Evolutionary conservation across 2,329 filamentous ascomycete species (phyloP), one percentile per base, ranked within the genome.

Genomic region (Piedraia hortae): DNA sequence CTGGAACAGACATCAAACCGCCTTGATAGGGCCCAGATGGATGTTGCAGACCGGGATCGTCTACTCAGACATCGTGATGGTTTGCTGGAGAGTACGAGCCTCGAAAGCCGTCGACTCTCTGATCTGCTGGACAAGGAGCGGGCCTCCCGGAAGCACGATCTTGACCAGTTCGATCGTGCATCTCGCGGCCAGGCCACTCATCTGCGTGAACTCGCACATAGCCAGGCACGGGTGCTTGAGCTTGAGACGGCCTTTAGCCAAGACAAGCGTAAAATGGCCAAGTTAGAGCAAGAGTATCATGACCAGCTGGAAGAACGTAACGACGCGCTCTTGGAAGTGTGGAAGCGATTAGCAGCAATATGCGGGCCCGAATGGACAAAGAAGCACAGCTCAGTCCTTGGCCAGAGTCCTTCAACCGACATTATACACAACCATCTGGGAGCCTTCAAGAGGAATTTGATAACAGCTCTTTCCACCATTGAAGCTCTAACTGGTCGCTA

Each of bases 341-440:
- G 85, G 85, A 82, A 82, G 30, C 62, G 73, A 20, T 57, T 97
- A 5, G 80, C 75, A 3, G 58, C 63, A 0, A 57, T 93, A 19
- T 93, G 85, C 36, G 85, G 85, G 6, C 60, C 65, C 0, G 85
- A 93, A 39, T 97, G 85, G 82, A 64, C 73, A 4, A 73, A 90
- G 42, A 66, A 70, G 36, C 80, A 93, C 44, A 71, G 70, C 25
- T 62, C 90, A 12, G 73, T 93, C 39, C 82, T 85, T 36, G 75
- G 78, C 10, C 73, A 82, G 27, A 50, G 89, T 4, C 77, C 80
- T 0, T 77, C 71, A 7, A 56, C 88, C 15, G 82, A 91, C 37
- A 67, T 78, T 8, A 72, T 97, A 28, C 65, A 68, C 1, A 80
- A 68, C 21, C 77, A 85, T 46, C 56, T 93, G 4, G 69, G 73